Evolutionary conservation across 1,139 yeast species (phyloP), one percentile per base, ranked within the genome.

Genomic region (Lodderomyces metapsilosis): DNA sequence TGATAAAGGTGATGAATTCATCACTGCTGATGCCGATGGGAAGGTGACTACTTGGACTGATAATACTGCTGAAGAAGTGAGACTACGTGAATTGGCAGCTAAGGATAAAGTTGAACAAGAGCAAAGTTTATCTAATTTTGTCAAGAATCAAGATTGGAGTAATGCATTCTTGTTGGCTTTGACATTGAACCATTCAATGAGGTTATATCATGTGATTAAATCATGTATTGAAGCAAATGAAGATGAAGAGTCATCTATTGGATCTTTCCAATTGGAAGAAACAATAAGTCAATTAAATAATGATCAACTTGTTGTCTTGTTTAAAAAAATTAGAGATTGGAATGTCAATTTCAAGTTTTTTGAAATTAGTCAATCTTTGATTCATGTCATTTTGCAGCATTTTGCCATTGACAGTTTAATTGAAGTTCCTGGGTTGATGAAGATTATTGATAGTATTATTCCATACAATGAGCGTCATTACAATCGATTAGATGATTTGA

Each of bases 11-110:
- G 75, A 74, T 11, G 74, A 75, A 41, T 74, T 92, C 45, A 78
- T 88, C 1, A 80, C 89, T 43, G 98, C 96, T 1, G 98, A 94
- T 61, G 97, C 96, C 1, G 98, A 92, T 62, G 96, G 98, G 41
- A 84, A 88, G 37, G 76, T 92, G 48, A 86, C 88, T 38, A 71
- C 86, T 36, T 92, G 98, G 98, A 70, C 71, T 43, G 98, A 92
- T 62, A 82, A 84, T 54, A 87, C 96, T 2, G 91, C 81, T 44
- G 88, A 84, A 56, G 72, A 74, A 41, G 62, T 65, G 39, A 75
- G 71, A 41, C 72, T 71, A 45, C 75, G 72, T 46, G 78, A 76
- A 49, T 77, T 73, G 48, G 70, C 71, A 43, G 74, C 74, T 39
- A 84, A 79, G 49, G 56, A 68, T 41, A 77, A 75, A 51, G 78